Evolutionary conservation across 495 filamentous ascomycete genomes (phyloP).

Genomic region (Hypoxylon lenormandii): DNA sequence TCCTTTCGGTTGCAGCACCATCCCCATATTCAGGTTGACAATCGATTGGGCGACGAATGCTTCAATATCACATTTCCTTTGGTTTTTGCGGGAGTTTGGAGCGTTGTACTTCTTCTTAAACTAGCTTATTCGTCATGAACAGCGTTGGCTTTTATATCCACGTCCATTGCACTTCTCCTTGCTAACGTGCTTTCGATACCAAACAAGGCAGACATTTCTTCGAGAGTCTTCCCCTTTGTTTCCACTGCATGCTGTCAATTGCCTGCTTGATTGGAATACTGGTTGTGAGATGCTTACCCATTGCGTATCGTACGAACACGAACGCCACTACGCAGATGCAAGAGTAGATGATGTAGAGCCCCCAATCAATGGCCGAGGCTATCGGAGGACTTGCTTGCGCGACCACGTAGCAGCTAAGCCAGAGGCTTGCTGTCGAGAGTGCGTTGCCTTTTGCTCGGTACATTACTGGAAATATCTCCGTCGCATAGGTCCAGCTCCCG

Average conservation of each 20-base stretch:
- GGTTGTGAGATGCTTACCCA: slow-evolving; percentile 19
- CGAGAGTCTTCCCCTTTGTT: slow-evolving; percentile 35
- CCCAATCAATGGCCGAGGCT: slow-evolving; percentile 37
- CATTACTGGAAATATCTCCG: slow-evolving; percentile 48
- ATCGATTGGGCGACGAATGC: no score
- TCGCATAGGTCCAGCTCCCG: slow-evolving; percentile 50
- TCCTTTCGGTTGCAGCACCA: no score
- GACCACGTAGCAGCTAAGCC: slow-evolving; percentile 43
- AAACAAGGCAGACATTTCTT: slow-evolving; percentile 41
- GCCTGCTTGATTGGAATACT: not conserved
- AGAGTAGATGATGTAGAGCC: slow-evolving; percentile 46
- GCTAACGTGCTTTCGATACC: slow-evolving; percentile 33
- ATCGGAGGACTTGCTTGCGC: slow-evolving; percentile 43
- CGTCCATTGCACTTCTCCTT: slow-evolving; percentile 21
- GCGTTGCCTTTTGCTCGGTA: slow-evolving; percentile 40
- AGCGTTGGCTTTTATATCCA: slow-evolving; percentile 10
- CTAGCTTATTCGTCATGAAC: slow-evolving; percentile 8
- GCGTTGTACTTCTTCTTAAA: not conserved
- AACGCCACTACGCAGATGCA: slow-evolving; percentile 42
- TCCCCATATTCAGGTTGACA: no score
- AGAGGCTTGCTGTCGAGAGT: slow-evolving; percentile 38
- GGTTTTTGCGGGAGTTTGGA: no score
- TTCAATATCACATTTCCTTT: no score
- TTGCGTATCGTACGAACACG: slow-evolving; percentile 41
- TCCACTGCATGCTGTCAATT: slow-evolving; percentile 29